Base-by-base conservation (phyloP, 1,284 basidiomycete species). In the Trichosporon sp. region DNA sequence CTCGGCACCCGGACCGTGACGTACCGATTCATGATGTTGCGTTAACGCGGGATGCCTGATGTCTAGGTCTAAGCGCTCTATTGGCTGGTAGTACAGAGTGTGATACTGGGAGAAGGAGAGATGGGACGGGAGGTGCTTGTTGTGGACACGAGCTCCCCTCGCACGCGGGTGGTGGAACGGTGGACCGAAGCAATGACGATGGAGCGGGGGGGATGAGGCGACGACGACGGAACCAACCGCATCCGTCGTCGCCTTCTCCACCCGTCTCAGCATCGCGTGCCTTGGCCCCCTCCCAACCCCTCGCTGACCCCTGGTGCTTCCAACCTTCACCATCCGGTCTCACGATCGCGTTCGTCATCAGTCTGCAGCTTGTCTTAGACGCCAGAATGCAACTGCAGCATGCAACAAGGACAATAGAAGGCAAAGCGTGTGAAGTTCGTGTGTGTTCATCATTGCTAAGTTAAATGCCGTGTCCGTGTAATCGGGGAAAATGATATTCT, bases 1-100 rank as follows among this genome's bases (percentile, higher is more conserved):
- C 43, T 46, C 43, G 43, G 14, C 43, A 46, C 43, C 16, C 43
- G 16, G 43, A 5, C 26, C 32, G 8, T 61, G 56, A 63, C 59
- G 19, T 63, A 63, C 59, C 59, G 59, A 63, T 63, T 63, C 59
- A 63, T 63, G 59, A n/a, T 59, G 32, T n/a, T 35, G 59, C 59
- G 59, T 21, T 63, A 63, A 11, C 8, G 59, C 16, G 59, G 31
- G 31, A 61, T 31, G 8, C 32, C 14, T 35, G 31, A 61, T 31
- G 8, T 61, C 14, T 35, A 63, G 14, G 8, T 61, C 14, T 35
- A 63, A 4, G 31, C 59, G 14, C 4, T 35, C 31, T 63, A 35
- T 19, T 8, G 32, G 56, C 56, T 35, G 26, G 26, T 4, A 4
- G 14, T 10, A 2, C 56, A 32, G 59, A 32, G 4, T n/a, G 4